Conservation (phyloP, 2,329 filamentous ascomycete species). For the Pestalotiopsis sp. region DNA sequence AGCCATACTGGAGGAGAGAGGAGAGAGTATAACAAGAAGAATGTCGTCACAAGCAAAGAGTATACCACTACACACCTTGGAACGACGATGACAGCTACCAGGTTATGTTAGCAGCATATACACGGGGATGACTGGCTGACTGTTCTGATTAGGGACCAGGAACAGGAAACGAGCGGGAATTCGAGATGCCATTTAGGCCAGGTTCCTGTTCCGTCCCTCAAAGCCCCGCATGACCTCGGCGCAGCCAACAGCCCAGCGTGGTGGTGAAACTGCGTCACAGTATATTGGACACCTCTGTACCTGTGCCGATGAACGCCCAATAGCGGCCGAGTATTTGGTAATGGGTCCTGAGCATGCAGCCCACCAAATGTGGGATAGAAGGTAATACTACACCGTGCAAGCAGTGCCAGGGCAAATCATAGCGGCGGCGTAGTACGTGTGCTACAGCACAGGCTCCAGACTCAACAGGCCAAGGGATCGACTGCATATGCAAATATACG, state of each 20-base stretch:
- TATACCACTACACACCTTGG: neutral
- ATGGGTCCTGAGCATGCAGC: neutral
- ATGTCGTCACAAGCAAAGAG: neutral
- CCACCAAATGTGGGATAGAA: neutral
- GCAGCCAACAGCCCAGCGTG: no score
- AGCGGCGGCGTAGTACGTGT: neutral
- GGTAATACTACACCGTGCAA: neutral
- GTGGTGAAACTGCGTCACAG: neutral
- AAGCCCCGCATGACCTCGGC: neutral
- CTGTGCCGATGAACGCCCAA: neutral
- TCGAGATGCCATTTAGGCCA: neutral
- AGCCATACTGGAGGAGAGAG: neutral
- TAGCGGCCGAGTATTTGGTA: neutral
- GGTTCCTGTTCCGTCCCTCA: neutral
- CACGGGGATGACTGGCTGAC: neutral
- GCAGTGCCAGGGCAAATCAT: neutral
- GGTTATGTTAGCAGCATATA: neutral
- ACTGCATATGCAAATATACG: neutral
- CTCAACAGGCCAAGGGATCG: neutral
- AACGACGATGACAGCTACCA: neutral
- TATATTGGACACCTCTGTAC: neutral
- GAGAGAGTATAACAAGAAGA: neutral
- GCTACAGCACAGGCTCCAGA: no score
- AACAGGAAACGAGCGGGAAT: conserved; percentile 6
- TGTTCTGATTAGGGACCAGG: neutral